Percentiles rank a stretch among this genome's conserved stretches.
phyloP scores from a whole-genome alignment of 768 basidiomycete species.

The Lactifluus pinguis region DNA sequence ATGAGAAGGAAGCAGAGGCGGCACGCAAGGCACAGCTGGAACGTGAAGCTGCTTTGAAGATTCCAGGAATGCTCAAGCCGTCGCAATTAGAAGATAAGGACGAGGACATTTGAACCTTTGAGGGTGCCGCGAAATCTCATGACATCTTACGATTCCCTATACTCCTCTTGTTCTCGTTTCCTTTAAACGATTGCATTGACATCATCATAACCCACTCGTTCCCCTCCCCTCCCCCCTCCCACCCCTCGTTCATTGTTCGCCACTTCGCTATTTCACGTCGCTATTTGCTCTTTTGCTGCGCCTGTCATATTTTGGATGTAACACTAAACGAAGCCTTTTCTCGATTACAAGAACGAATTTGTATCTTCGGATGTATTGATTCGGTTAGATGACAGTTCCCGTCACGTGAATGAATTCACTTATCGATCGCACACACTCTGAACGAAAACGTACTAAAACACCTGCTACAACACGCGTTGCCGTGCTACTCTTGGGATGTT shows the following conservation, averaged over 20 bases:
- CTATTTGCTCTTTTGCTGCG: constrained; percentile 17
- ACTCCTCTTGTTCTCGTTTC: constrained; percentile 10
- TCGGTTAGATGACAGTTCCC: not conserved
- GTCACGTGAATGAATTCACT: not conserved
- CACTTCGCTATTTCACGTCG: constrained; percentile 14
- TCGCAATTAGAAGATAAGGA: constrained; percentile 92
- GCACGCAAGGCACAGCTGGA: constrained; percentile 74
- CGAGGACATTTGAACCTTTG: constrained; percentile 55
- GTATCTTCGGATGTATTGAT: constrained; percentile 20
- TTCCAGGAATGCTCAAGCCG: constrained; percentile 98
- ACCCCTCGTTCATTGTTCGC: constrained; percentile 3
- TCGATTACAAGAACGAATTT: constrained; percentile 16
- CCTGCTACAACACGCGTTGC: not conserved
- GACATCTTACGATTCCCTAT: constrained; percentile 12
- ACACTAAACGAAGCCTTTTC: constrained; percentile 15
- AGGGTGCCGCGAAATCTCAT: constrained; percentile 9
- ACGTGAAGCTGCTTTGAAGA: constrained; percentile 80
- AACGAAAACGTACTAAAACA: no score
- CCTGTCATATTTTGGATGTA: constrained; percentile 17
- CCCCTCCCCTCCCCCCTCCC: not conserved
- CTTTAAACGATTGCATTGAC: constrained; percentile 4
- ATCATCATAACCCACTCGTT: constrained; percentile 12
- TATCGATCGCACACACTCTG: not conserved
- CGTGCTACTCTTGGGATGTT: constrained; percentile 40
- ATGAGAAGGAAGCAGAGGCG: constrained; percentile 88